phyloP scores from a whole-genome alignment of 163 green algal genomes.

The Prototheca cutis region DNA sequence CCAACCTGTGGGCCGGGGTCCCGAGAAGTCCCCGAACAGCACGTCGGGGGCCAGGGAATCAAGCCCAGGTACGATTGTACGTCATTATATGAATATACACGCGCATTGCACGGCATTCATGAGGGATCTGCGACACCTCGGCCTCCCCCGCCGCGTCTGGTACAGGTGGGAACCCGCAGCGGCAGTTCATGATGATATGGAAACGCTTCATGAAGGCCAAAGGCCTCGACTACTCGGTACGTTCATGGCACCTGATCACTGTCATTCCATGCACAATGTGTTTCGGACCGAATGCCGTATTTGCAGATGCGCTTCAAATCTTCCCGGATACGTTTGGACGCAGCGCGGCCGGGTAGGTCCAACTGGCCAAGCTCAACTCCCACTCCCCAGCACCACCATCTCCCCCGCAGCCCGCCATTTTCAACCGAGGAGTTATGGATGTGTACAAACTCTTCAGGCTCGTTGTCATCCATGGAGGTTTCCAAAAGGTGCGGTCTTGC shows the following conservation, averaged over 20 bases:
- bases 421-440: constrained; percentile 12
- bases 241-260: too few relatives aligned
- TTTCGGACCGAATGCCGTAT: too few relatives aligned
- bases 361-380: too few relatives aligned
- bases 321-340: too few relatives aligned
- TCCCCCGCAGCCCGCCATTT: constrained; percentile 10
- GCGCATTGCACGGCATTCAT: too few relatives aligned
- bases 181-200: constrained; percentile 6
- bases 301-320: too few relatives aligned
- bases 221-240: constrained; percentile 9
- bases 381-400: too few relatives aligned
- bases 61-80: not conserved
- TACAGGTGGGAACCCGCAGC: not conserved
- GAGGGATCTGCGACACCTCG: not conserved
- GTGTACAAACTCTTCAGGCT: constrained; percentile 17
- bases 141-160: not conserved
- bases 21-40: not conserved
- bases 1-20: not conserved
- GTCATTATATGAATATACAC: not conserved
- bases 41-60: not conserved
- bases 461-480: constrained; percentile 9
- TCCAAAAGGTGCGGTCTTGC: constrained; percentile 2
- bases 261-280: too few relatives aligned
- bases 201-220: constrained; percentile 12
- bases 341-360: too few relatives aligned